phyloP scores from a whole-genome alignment of 805 yeast species.

The Candida alai region DNA sequence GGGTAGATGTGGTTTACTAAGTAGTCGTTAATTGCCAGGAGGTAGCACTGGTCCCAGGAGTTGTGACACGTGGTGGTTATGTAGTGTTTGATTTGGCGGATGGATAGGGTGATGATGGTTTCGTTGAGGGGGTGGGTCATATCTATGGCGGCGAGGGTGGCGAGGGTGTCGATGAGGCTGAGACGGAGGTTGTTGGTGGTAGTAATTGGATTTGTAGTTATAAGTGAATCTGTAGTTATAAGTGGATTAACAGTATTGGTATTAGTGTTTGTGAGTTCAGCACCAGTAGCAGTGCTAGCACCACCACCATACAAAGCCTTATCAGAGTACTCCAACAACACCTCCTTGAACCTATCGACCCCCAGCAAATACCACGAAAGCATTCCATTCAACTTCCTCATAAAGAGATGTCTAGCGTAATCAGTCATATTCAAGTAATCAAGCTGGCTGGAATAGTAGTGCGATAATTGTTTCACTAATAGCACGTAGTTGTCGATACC shows the following conservation, averaged over 20 bases:
- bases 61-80: constrained; percentile 26
- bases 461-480: constrained; percentile 12
- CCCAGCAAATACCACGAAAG: constrained; percentile 12
- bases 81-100: constrained; percentile 29
- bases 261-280: no score
- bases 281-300: constrained; percentile 2
- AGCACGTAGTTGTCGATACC: no score
- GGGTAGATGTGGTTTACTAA: constrained; percentile 37
- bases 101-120: constrained; percentile 35
- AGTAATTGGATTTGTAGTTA: not conserved
- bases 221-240: not conserved
- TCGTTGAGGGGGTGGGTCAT: constrained; percentile 21
- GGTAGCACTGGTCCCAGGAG: constrained; percentile 37
- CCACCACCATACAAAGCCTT: constrained; percentile 9
- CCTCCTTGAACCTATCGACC: not conserved
- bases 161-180: constrained; percentile 16
- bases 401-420: constrained; percentile 19
- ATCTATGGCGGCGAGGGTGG: constrained; percentile 17
- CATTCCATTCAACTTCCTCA: constrained; percentile 27
- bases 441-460: constrained; percentile 21
- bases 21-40: constrained; percentile 33
- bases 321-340: constrained; percentile 11
- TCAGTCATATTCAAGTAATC: constrained; percentile 20
- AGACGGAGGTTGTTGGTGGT: constrained; percentile 2
- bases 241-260: not conserved